Base-by-base conservation (phyloP, 768 basidiomycete genomes). In the Kwoniella newhampshirensis region DNA sequence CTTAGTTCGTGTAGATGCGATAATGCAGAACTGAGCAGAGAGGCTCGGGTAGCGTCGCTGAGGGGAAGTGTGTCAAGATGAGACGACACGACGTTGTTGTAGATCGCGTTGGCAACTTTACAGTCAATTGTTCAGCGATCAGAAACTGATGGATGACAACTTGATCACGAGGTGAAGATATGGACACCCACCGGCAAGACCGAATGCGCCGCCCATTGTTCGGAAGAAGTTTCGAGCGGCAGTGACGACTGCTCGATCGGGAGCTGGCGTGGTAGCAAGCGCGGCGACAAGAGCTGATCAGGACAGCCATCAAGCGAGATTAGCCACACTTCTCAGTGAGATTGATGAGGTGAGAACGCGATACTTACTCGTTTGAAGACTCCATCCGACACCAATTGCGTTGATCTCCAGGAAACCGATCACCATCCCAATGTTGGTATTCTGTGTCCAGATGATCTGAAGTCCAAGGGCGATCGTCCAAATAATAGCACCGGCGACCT, bases 121-220 rank as follows among this genome's bases (percentile, higher is more conserved):
- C 20, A 28, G n/a, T n/a, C n/a, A n/a, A n/a, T n/a, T n/a, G n/a
- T n/a, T n/a, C n/a, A n/a, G n/a, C n/a, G n/a, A n/a, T n/a, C n/a
- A 32, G 6, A 41, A 35, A 13, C 23, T 23, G 18, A 25, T 52
- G 9, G 27, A 18, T 25, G 26, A n/a, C 26, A 18, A 21, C 12
- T 32, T 23, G 17, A 13, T 12, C 11, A 7, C 30, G 12, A 32
- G 25, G 12, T 12, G 1, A 17, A 15, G n/a, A 4, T 2, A 15
- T 51, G 30, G 23, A 35, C 4, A 57, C 62, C 51, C 35, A 61
- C 59, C 48, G 25, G 63, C 74, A 37, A 75, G 61, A 2, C 72
- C 74, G 51, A 75, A 64, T 11, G 71, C 66, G n/a, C 71, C 74
- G 15, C 75, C 75, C 53, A 70, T 63, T 12, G 70, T 70, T 15